Evolutionary conservation across 352 stramenopile species (phyloP).

Genomic region (Lagenidium sp.): DNA sequence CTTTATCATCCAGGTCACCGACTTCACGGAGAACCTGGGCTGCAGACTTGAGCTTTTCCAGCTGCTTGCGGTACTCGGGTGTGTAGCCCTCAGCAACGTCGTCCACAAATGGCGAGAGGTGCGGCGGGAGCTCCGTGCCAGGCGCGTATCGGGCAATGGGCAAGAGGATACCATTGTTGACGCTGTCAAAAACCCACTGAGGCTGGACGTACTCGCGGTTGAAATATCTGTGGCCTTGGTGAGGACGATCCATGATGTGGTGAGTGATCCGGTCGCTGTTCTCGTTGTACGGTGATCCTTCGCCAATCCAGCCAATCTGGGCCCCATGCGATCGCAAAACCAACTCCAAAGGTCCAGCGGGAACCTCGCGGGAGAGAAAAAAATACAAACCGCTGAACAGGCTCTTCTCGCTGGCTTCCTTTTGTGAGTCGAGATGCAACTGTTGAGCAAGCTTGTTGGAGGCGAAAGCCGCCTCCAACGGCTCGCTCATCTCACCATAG

Average conservation of each 20-base stretch:
- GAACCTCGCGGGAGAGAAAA: slow-evolving; percentile 95
- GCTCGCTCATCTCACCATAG: slow-evolving; percentile 86
- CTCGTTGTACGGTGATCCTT: slow-evolving; percentile 85
- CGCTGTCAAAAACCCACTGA: slow-evolving; percentile 98
- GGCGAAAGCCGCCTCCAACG: slow-evolving; percentile 85
- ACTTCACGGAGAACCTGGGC: slow-evolving; percentile 62
- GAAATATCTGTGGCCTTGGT: slow-evolving; percentile 84
- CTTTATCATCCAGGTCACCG: slow-evolving; percentile 20
- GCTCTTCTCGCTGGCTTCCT: slow-evolving; percentile 60
- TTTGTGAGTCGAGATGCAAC: slow-evolving; percentile 74
- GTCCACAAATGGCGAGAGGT: slow-evolving; percentile 96
- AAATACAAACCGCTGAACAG: slow-evolving; percentile 84
- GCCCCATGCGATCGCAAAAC: slow-evolving; percentile 93
- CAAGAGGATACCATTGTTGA: slow-evolving; percentile 95
- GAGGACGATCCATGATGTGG: slow-evolving; percentile 93
- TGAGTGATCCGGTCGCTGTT: slow-evolving; percentile 95
- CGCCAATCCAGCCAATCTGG: slow-evolving; percentile 93
- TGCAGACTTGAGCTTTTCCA: slow-evolving; percentile 81
- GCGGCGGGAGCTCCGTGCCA: slow-evolving; percentile 87
- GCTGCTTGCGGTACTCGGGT: slow-evolving; percentile 93
- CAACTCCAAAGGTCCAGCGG: slow-evolving; percentile 92
- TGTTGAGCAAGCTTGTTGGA: slow-evolving; percentile 73
- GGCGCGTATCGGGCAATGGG: slow-evolving; percentile 91
- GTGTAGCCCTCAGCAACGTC: slow-evolving; percentile 95
- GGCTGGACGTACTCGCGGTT: slow-evolving; percentile 97